Conservation (phyloP, 331 rosid genomes). For the Telfairia occidentalis region DNA sequence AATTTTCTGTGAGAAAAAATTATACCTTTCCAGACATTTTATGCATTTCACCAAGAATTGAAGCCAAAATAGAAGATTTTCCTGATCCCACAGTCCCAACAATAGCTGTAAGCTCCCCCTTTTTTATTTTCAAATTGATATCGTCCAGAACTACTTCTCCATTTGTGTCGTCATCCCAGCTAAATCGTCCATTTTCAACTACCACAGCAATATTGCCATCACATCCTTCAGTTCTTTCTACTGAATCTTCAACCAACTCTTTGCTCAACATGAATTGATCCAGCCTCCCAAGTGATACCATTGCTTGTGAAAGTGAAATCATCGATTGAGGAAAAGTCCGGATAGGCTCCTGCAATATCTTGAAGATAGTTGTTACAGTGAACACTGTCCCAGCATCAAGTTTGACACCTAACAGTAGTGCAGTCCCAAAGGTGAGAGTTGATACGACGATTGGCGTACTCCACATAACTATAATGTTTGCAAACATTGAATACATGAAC, state of each 20-base stretch:
- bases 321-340: constrained; percentile 69
- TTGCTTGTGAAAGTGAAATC: constrained; percentile 81
- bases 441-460: constrained; percentile 53
- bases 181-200: constrained; percentile 49
- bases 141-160: constrained; percentile 37
- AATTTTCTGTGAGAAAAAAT: background rate
- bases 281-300: constrained; percentile 71
- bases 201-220: constrained; percentile 37
- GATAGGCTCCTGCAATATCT: constrained; percentile 73
- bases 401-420: constrained; percentile 40
- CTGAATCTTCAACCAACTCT: constrained; percentile 37
- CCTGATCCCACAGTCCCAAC: constrained; percentile 92
- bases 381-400: constrained; percentile 80
- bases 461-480: constrained; percentile 60
- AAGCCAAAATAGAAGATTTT: constrained; percentile 71
- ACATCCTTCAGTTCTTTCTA: constrained; percentile 49
- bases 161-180: constrained; percentile 75
- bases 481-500: constrained; percentile 58
- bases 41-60: constrained; percentile 89
- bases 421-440: constrained; percentile 61
- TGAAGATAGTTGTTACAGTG: constrained; percentile 70
- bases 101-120: constrained; percentile 66
- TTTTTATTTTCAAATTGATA: constrained; percentile 42
- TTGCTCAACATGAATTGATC: constrained; percentile 68
- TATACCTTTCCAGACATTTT: constrained; percentile 71